Evolutionary conservation across 805 yeast species (phyloP).

Genomic region (Saccharomycopsis sp.): DNA sequence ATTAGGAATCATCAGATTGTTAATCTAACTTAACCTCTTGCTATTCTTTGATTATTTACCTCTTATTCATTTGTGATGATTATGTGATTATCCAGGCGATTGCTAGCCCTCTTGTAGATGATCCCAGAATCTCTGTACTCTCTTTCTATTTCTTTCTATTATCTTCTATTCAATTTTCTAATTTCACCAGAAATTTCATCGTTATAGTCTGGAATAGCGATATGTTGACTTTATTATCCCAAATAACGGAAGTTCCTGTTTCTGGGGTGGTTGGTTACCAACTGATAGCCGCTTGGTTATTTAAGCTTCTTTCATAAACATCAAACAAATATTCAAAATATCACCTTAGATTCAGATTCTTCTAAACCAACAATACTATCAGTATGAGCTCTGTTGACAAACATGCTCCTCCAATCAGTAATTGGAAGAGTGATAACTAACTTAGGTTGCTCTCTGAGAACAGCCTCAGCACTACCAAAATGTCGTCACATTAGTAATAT

Average conservation of each 20-base stretch:
- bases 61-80: too few species aligned
- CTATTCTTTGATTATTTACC: too few species aligned
- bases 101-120: too few species aligned
- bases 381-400: constrained; percentile 46
- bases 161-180: too few species aligned
- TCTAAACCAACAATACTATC: constrained; percentile 45
- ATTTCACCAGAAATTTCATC: too few species aligned
- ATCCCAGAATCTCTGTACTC: too few species aligned
- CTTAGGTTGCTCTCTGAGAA: constrained; percentile 55
- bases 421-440: constrained; percentile 58
- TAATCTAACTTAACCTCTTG: too few species aligned
- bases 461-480: constrained; percentile 40
- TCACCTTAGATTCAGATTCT: constrained; percentile 41
- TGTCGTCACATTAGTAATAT: constrained; percentile 37
- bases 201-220: too few species aligned
- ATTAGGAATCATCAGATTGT: too few species aligned
- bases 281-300: constrained; percentile 47
- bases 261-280: constrained; percentile 40
- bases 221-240: constrained; percentile 63
- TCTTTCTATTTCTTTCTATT: too few species aligned
- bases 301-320: constrained; percentile 44
- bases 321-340: constrained; percentile 40
- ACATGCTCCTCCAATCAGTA: constrained; percentile 55
- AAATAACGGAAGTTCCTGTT: constrained; percentile 44
- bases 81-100: too few species aligned